Base-by-base conservation (phyloP, 1,139 yeast species). In the Suhomyces panamericanus region DNA sequence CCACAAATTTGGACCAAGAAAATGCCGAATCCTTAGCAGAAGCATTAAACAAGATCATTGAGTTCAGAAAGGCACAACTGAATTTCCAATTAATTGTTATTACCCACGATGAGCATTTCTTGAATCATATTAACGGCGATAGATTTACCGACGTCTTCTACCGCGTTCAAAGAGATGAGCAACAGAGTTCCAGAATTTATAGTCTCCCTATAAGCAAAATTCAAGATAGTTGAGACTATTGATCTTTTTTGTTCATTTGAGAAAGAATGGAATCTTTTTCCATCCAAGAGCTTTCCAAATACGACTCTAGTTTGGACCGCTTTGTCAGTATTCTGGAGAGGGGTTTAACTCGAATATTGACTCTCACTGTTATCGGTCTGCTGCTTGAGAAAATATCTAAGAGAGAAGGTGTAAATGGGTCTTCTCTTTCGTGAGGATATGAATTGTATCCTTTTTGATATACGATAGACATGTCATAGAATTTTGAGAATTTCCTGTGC, bases 21-120 rank as follows among this genome's bases (percentile, higher is more conserved):
- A 95, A 95, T 60, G 82, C 91, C 41, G 95, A 87, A 56, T 83
- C 96, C 22, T 76, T 95, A 49, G 99, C 98, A 0, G 79, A 77
- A 52, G 85, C 96, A 1, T 71, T 95, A 52, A 81, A 84, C 50
- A 77, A 76, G 46, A 87, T 95, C 47, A 88, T 95, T 51, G 85
- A 83, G 41, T 69, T 82, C 52, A 77, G 99, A 52, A 78, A 80
- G 47, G 74, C 73, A 37, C 99, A 95, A 62, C 80, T 78, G 59
- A 95, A 95, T 62, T 95, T 95, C 70, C 99, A 95, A 66, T 73
- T 93, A 45, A 90, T 93, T 57, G 95, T 93, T 5, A 93, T 93
- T 55, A 93, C 99, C 0, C 99, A 93, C 60, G 99, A 93, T 66
- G 97, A 93, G 64, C 86, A 87, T 56, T 93, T 93, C 58, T 70